phyloP scores from a whole-genome alignment of 2,329 filamentous ascomycete species.

The Purpureocillium takamizusanense region DNA sequence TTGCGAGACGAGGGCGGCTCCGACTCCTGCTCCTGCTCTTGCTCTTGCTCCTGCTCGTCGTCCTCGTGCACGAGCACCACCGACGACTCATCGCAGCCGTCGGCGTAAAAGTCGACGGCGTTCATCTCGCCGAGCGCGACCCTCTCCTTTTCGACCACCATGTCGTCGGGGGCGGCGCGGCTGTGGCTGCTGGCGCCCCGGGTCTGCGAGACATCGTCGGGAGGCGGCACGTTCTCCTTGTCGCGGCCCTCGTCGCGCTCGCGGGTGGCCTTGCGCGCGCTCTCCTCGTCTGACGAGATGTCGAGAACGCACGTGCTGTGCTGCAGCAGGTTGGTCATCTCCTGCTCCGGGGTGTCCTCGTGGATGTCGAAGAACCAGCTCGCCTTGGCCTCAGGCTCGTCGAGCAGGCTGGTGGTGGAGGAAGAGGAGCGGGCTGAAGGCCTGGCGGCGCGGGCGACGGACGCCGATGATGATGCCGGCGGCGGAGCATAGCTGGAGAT shows the following conservation, averaged over 20 bases:
- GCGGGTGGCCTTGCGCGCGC: conserved; percentile 40
- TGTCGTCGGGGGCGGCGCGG: conserved; percentile 33
- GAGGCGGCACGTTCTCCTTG: conserved; percentile 90
- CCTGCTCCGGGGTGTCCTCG: conserved; percentile 82
- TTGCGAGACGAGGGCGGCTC: conserved; percentile 10
- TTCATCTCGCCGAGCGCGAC: conserved; percentile 59
- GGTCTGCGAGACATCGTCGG: conserved; percentile 54
- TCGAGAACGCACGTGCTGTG: conserved; percentile 82
- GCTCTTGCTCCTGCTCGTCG: too few species aligned
- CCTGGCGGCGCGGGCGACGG: conserved; percentile 18
- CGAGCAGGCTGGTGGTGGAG: neutral
- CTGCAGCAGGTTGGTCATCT: conserved; percentile 87
- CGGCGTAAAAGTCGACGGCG: conserved; percentile 57
- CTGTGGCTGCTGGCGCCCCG: conserved; percentile 20
- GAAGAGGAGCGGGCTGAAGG: conserved; percentile 8
- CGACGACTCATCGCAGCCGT: conserved; percentile 54
- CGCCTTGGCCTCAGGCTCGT: conserved; percentile 44
- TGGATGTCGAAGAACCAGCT: conserved; percentile 92
- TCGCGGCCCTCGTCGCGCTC: conserved; percentile 54
- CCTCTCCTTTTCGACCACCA: conserved; percentile 55
- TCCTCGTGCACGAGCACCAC: conserved; percentile 54
- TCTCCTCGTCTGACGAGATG: conserved; percentile 81
- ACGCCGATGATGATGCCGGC: conserved; percentile 19
- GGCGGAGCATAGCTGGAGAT: conserved; percentile 52
- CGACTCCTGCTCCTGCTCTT: too few species aligned